These are phyloP conservation scores for Curvularia sp. DNA, from an alignment of 2,329 filamentous ascomycete genomes.

Conservation along the genomic window DNA sequence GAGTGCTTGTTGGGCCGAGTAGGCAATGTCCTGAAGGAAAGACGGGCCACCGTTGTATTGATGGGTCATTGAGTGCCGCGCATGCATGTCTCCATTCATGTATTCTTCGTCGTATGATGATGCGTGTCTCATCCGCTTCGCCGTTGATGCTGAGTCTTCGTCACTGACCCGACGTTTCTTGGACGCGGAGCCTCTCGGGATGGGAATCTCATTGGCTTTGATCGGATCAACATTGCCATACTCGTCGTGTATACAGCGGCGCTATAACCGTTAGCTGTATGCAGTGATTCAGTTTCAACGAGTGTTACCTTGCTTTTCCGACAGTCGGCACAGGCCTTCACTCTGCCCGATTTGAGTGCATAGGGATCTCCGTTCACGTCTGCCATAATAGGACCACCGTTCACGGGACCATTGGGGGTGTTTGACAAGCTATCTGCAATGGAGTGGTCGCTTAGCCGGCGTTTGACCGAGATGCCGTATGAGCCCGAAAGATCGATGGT, in stretches of 20 bases:
- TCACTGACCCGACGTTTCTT: constrained; percentile 60
- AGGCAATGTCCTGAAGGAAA: constrained; percentile 38
- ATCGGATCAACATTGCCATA: constrained; percentile 69
- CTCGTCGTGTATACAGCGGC: constrained; percentile 72
- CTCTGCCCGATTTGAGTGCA: constrained; percentile 64
- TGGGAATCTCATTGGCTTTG: constrained; percentile 67
- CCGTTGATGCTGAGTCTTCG: constrained; percentile 29
- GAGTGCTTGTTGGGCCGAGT: constrained; percentile 41
- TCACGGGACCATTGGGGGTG: constrained; percentile 31
- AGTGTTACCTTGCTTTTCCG: constrained; percentile 69
- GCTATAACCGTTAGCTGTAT: constrained; percentile 53
- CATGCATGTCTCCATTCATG: constrained; percentile 32
- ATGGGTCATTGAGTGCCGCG: constrained; percentile 34
- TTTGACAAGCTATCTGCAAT: constrained; percentile 29
- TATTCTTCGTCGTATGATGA: constrained; percentile 35
- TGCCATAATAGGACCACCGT: constrained; percentile 44
- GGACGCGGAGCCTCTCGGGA: constrained; percentile 65
- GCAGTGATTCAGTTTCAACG: not conserved
- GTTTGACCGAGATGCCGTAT: constrained; percentile 45
- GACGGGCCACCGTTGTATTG: constrained; percentile 32
- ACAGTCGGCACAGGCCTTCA: constrained; percentile 71
- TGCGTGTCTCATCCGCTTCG: constrained; percentile 43
- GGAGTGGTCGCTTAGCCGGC: constrained; percentile 44
- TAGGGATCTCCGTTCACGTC: constrained; percentile 49
- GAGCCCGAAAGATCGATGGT: constrained; percentile 45